Evolutionary conservation across 306 rosid genomes (phyloP).

Genomic region (Cicer bijugum): DNA sequence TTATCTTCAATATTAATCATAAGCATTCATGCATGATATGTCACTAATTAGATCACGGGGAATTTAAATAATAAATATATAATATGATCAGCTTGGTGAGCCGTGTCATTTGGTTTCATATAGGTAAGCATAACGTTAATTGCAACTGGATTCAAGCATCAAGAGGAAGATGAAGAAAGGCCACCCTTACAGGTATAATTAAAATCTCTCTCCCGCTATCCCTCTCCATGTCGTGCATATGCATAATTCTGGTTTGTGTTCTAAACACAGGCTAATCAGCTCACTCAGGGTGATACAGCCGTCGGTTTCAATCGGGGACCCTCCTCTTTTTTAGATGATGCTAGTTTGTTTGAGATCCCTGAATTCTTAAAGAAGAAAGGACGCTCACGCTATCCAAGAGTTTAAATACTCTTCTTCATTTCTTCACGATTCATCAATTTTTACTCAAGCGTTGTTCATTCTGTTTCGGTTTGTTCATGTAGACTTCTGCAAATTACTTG

Average conservation of each 20-base stretch:
- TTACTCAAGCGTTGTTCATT: background rate
- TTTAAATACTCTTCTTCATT: constrained; percentile 48
- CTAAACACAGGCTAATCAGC: constrained; percentile 65
- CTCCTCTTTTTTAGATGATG: constrained; percentile 69
- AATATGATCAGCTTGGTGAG: background rate
- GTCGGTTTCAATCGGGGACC: constrained; percentile 63
- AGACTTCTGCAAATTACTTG: constrained; percentile 38
- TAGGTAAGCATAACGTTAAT: constrained; percentile 96
- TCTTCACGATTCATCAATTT: constrained; percentile 43
- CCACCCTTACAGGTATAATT: constrained; percentile 69
- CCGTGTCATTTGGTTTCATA: constrained; percentile 42
- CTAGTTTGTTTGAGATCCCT: constrained; percentile 74
- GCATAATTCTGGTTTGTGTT: constrained; percentile 35
- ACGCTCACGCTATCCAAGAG: constrained; percentile 89
- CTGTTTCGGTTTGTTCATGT: constrained; percentile 17
- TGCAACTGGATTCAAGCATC: constrained; percentile 99
- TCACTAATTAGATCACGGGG: background rate
- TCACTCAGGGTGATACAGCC: constrained; percentile 63
- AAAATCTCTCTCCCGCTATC: background rate
- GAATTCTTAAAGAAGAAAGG: constrained; percentile 97
- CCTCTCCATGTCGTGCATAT: constrained; percentile 6
- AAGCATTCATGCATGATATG: constrained; percentile 3
- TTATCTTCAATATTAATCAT: constrained; percentile 5
- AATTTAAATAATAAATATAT: too few species aligned
- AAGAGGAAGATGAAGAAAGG: constrained; percentile 85